A percentile compares a stretch with the other conserved stretches of the same genome.
Evolutionary conservation across 768 basidiomycete genomes (phyloP).

Genomic region (Tephrocybe sp.): DNA sequence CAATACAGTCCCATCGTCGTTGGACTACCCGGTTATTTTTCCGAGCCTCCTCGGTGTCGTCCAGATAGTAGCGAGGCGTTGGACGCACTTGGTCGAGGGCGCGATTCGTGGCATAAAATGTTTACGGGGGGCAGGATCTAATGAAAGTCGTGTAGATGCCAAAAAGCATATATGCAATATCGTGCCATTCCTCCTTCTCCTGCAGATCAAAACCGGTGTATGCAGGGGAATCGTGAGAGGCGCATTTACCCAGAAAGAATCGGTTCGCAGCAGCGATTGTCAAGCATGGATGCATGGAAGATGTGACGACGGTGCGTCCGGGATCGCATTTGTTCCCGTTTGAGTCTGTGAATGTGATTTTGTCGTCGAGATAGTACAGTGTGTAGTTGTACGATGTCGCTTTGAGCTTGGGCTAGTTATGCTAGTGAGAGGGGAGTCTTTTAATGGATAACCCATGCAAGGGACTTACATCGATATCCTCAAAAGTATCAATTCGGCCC

Average conservation of each 20-base stretch:
- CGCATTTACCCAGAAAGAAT: not conserved
- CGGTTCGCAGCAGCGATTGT: not conserved
- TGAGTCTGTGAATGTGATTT: not conserved
- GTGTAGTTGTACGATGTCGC: too few relatives aligned
- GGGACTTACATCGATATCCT: too few relatives aligned
- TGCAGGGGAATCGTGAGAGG: not conserved
- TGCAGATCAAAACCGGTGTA: not conserved
- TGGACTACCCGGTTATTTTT: too few relatives aligned
- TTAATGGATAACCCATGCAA: too few relatives aligned
- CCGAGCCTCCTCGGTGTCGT: too few relatives aligned
- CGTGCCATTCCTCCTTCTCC: not conserved
- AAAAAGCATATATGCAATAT: not conserved
- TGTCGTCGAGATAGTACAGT: too few relatives aligned
- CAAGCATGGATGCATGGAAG: not conserved
- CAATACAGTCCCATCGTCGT: too few relatives aligned
- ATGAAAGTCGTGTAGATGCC: not conserved
- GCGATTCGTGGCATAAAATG: not conserved
- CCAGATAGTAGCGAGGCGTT: not conserved
- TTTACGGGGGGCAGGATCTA: not conserved
- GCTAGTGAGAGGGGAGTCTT: not conserved
- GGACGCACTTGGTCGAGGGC: not conserved
- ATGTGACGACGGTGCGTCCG: not conserved
- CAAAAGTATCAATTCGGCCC: too few relatives aligned
- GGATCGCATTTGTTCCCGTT: too few relatives aligned
- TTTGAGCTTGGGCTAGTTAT: not conserved